Percentiles rank a stretch among this genome's conserved stretches.
Conservation (phyloP, 2,329 filamentous ascomycete genomes). For the Harringtonia lauricola region DNA sequence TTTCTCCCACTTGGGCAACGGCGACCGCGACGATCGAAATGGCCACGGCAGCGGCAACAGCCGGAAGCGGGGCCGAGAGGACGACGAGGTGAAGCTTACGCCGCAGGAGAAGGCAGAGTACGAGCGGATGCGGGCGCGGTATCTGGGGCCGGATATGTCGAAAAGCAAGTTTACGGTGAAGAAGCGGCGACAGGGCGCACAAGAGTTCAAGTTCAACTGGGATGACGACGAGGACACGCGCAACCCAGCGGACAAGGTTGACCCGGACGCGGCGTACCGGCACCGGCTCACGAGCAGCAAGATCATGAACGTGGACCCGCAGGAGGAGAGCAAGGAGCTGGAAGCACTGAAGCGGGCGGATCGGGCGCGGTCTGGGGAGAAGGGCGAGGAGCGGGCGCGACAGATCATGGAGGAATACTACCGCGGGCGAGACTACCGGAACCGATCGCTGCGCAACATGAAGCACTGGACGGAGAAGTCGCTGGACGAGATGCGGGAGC, state of each 20-base stretch:
- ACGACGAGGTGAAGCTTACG: slow-evolving; percentile 19
- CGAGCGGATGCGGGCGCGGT: slow-evolving; percentile 64
- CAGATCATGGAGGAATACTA: slow-evolving; percentile 80
- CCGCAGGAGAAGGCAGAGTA: slow-evolving; percentile 56
- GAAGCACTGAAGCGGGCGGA: slow-evolving; percentile 9
- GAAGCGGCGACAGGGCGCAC: slow-evolving; percentile 82
- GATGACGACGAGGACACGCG: slow-evolving; percentile 90
- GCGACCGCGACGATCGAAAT: slow-evolving; percentile 8
- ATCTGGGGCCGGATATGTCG: slow-evolving; percentile 85
- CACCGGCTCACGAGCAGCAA: slow-evolving; percentile 8
- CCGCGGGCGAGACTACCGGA: slow-evolving; percentile 60
- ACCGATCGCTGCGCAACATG: slow-evolving; percentile 60
- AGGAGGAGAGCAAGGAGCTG: slow-evolving; percentile 11
- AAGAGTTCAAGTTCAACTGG: slow-evolving; percentile 99
- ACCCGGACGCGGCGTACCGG: slow-evolving; percentile 45
- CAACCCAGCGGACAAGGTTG: slow-evolving; percentile 34
- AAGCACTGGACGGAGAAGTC: slow-evolving; percentile 95
- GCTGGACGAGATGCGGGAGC: slow-evolving; percentile 85
- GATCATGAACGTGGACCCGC: slow-evolving; percentile 7
- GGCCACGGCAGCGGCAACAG: slow-evolving; percentile 13
- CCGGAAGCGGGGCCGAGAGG: slow-evolving; percentile 5
- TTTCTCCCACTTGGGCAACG: too few relatives aligned
- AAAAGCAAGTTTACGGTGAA: slow-evolving; percentile 78
- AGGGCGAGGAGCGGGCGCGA: slow-evolving; percentile 65
- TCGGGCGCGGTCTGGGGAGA: slow-evolving; percentile 51